Evolutionary conservation across 305 asterid species (phyloP).

Genomic region (Euphrasia arctica): DNA sequence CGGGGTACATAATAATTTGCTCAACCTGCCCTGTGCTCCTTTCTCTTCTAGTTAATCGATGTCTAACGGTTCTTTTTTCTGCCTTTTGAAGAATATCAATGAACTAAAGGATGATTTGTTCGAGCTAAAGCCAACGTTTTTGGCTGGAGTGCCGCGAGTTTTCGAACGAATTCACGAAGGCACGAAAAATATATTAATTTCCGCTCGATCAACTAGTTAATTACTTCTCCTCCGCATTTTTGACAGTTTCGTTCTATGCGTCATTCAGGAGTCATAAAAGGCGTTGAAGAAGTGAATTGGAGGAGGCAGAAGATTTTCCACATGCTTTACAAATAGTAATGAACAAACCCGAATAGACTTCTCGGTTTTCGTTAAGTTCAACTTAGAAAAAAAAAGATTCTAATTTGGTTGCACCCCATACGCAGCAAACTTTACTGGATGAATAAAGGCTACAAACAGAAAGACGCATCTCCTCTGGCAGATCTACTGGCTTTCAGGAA

Average conservation of each 20-base stretch:
- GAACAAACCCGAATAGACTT: conserved; percentile 11
- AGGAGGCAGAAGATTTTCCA: conserved; percentile 71
- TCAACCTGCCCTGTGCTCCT: neutral
- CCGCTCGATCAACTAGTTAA: neutral
- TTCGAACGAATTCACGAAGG: conserved; percentile 90
- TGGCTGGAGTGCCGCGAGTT: conserved; percentile 97
- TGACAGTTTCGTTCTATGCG: conserved; percentile 6
- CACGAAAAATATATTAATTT: conserved; percentile 24
- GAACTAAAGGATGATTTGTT: conserved; percentile 76
- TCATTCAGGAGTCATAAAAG: conserved; percentile 70
- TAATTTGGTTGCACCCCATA: conserved; percentile 25
- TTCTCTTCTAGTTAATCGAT: neutral
- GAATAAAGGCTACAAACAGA: conserved; percentile 88
- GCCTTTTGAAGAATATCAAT: conserved; percentile 57
- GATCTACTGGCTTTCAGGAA: conserved; percentile 93
- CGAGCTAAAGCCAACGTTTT: conserved; percentile 88
- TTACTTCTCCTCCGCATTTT: conserved; percentile 2
- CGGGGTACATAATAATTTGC: conserved; percentile 49
- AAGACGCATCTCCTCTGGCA: conserved; percentile 75
- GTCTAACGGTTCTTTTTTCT: conserved; percentile 12
- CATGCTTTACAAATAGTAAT: conserved; percentile 73
- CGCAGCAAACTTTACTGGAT: conserved; percentile 92
- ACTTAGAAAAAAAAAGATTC: conserved; percentile 4
- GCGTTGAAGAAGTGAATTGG: conserved; percentile 82
- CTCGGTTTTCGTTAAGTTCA: conserved; percentile 11